phyloP scores from a whole-genome alignment of 177 flowering plant genomes.

The Vitis hybrid region DNA sequence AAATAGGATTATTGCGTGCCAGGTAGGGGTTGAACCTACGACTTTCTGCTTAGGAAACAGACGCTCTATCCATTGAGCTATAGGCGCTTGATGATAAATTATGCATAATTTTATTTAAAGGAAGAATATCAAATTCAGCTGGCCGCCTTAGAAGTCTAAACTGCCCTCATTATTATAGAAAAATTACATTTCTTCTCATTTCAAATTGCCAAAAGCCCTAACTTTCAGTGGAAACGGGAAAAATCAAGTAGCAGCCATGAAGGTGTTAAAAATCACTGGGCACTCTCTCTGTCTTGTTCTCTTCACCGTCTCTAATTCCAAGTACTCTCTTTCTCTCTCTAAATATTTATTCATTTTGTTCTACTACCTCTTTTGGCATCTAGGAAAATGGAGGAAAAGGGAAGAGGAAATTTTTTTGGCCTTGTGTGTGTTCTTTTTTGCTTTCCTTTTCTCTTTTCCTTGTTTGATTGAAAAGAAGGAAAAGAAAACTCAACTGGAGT shows the following conservation, averaged over 20 bases:
- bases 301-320: conserved; percentile 64
- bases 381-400: neutral
- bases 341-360: neutral
- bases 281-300: conserved; percentile 47
- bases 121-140: too few species aligned
- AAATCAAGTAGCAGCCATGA: conserved; percentile 30
- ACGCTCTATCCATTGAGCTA: conserved; percentile 99
- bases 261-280: conserved; percentile 39
- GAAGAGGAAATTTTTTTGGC: neutral
- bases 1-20: conserved; percentile 24
- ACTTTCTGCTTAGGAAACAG: conserved; percentile 99
- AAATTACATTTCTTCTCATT: too few species aligned
- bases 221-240: too few species aligned
- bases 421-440: neutral
- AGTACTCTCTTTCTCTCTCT: conserved; percentile 34
- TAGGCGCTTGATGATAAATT: conserved; percentile 55
- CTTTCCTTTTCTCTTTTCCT: neutral
- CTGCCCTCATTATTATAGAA: too few species aligned
- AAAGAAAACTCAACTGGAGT: neutral
- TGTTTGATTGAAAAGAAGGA: neutral
- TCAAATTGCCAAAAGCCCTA: neutral
- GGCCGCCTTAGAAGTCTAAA: too few species aligned
- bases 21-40: conserved; percentile 99
- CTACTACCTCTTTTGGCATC: conserved; percentile 3
- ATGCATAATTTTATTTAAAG: too few species aligned